These are phyloP conservation scores for Allomyces macrogynus DNA, from an alignment of 192 early-diverging fungal species.

Conservation along the genomic window DNA sequence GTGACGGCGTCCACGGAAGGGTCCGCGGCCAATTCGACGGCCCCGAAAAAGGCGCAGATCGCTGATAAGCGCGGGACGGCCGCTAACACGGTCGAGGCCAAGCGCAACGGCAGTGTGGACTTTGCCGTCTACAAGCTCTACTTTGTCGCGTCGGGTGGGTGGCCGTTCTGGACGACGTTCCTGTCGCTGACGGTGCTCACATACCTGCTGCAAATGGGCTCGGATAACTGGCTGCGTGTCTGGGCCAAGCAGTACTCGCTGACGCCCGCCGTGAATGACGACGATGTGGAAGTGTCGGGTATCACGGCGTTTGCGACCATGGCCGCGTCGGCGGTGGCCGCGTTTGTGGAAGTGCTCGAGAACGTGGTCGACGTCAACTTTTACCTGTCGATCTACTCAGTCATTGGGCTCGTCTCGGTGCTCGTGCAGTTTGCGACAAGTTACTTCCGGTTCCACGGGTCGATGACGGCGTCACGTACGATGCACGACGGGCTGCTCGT, in stretches of 20 bases:
- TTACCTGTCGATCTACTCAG: not conserved
- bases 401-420: slow-evolving; percentile 8
- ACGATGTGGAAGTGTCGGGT: not conserved
- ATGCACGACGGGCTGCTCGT: slow-evolving; percentile 35
- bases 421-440: slow-evolving; percentile 16
- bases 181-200: slow-evolving; percentile 19
- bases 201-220: slow-evolving; percentile 18
- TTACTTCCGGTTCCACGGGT: slow-evolving; percentile 21
- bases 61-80: not conserved
- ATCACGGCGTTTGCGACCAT: not conserved
- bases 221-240: slow-evolving; percentile 43
- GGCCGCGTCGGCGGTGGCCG: not conserved
- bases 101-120: slow-evolving; percentile 44
- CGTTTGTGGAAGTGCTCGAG: not conserved
- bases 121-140: slow-evolving; percentile 59
- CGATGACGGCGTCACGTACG: slow-evolving; percentile 29
- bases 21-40: not conserved
- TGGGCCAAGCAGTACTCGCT: slow-evolving; percentile 21
- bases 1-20: not conserved
- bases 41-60: not conserved
- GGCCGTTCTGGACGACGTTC: slow-evolving; percentile 36
- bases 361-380: not conserved
- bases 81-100: not conserved
- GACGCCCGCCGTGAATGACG: not conserved
- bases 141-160: slow-evolving; percentile 43